Conservation (phyloP, 306 rosid species). For the Dicorynia guianensis region DNA sequence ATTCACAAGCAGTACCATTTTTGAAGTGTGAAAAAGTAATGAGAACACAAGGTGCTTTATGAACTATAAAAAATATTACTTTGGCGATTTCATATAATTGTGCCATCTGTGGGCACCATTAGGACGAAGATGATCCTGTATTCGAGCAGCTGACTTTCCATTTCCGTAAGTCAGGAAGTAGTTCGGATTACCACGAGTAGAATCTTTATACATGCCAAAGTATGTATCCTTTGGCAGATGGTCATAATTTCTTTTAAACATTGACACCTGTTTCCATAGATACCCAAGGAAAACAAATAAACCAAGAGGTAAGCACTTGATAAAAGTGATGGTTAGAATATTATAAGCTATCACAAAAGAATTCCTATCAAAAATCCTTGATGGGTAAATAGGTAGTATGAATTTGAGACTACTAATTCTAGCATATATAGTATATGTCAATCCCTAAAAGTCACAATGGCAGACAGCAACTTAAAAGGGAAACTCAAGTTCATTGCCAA, state of each 20-base stretch:
- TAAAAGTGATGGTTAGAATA: neutral
- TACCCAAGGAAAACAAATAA: neutral
- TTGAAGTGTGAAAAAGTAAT: constrained; percentile 11
- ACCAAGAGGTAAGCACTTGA: neutral
- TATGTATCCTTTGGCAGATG: constrained; percentile 95
- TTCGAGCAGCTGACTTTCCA: constrained; percentile 94
- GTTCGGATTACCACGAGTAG: constrained; percentile 94
- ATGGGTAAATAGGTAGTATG: constrained; percentile 15
- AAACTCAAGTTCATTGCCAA: constrained; percentile 8
- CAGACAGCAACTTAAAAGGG: neutral
- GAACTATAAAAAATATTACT: constrained; percentile 51
- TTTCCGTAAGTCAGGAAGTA: constrained; percentile 97
- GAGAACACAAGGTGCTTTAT: constrained; percentile 7
- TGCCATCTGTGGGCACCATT: constrained; percentile 99
- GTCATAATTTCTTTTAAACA: constrained; percentile 95
- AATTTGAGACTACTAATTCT: neutral
- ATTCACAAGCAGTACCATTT: constrained; percentile 40
- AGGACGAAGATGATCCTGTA: constrained; percentile 94
- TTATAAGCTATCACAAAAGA: neutral
- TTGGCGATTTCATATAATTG: constrained; percentile 96
- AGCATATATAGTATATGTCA: neutral
- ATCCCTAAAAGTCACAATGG: neutral
- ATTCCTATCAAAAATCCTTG: neutral
- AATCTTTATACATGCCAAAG: constrained; percentile 92
- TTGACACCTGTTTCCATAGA: constrained; percentile 66